Percentiles rank a stretch among this genome's conserved stretches.
phyloP scores from a whole-genome alignment of 257 asterid species.

The Rubia yunnanensis region DNA sequence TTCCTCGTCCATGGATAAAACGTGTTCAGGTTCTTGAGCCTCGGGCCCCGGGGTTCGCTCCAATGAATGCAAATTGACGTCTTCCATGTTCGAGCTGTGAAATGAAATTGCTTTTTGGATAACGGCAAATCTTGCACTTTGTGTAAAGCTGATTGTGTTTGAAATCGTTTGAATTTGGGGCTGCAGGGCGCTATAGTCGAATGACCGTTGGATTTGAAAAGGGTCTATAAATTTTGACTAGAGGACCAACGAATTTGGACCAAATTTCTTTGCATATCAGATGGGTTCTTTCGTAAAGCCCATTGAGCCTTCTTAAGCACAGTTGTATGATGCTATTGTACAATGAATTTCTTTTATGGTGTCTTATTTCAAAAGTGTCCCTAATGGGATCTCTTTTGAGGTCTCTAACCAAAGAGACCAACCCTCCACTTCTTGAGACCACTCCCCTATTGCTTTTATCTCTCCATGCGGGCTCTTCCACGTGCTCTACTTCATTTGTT shows the following conservation, averaged over 20 bases:
- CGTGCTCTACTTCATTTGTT: no score
- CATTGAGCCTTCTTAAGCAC: no score
- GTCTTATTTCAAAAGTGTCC: no score
- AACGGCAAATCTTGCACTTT: constrained; percentile 11
- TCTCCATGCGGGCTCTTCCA: no score
- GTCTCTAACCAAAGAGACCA: no score
- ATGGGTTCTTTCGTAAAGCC: background rate
- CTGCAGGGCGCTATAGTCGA: background rate
- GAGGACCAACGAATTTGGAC: background rate
- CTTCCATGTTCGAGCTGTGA: constrained; percentile 34
- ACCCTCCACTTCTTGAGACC: no score
- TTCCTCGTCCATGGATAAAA: constrained; percentile 53
- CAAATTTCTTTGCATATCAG: background rate
- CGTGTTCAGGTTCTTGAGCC: constrained; percentile 37
- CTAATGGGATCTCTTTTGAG: no score
- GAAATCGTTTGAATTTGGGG: constrained; percentile 16
- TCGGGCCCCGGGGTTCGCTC: constrained; percentile 26
- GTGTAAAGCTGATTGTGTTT: constrained; percentile 1
- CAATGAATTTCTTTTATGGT: no score
- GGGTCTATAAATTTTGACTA: background rate
- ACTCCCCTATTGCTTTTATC: no score
- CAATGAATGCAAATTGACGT: constrained; percentile 14
- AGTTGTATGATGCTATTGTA: no score
- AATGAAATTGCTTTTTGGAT: constrained; percentile 1
- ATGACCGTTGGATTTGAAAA: constrained; percentile 11